A percentile compares a stretch with the other conserved stretches of the same genome.
phyloP scores from a whole-genome alignment of 2,329 filamentous ascomycete genomes.

The Aspergillus sojae region DNA sequence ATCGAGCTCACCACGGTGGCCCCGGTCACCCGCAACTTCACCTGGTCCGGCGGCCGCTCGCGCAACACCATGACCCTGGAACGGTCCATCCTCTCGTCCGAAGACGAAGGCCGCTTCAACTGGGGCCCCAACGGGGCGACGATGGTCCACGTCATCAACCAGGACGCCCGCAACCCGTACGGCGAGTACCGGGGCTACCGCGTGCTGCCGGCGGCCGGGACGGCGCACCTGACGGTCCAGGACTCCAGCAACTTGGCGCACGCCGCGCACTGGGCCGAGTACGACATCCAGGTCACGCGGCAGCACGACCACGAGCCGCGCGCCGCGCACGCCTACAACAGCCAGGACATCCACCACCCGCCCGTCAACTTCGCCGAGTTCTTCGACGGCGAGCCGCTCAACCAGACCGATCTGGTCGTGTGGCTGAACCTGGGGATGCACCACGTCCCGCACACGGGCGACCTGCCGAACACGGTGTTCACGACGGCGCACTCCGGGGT shows the following conservation, averaged over 20 bases:
- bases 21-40: constrained; percentile 15
- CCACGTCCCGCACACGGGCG: constrained; percentile 58
- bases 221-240: no score
- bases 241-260: not conserved
- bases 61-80: no score
- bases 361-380: constrained; percentile 16
- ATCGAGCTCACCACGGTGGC: constrained; percentile 15
- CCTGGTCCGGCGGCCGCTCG: constrained; percentile 10
- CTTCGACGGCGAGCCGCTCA: constrained; percentile 16
- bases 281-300: constrained; percentile 15
- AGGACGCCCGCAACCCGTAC: no score
- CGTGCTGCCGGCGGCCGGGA: no score
- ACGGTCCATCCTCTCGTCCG: no score
- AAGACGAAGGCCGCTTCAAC: no score
- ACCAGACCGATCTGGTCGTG: constrained; percentile 40
- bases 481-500: no score
- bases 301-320: constrained; percentile 2
- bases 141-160: no score
- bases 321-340: constrained; percentile 5
- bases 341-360: constrained; percentile 15
- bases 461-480: constrained; percentile 21
- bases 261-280: constrained; percentile 17
- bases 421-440: constrained; percentile 62
- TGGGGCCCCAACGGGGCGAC: no score
- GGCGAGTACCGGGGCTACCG: no score